Conservation (phyloP, 805 yeast species). For the Spathaspora arborariae region DNA sequence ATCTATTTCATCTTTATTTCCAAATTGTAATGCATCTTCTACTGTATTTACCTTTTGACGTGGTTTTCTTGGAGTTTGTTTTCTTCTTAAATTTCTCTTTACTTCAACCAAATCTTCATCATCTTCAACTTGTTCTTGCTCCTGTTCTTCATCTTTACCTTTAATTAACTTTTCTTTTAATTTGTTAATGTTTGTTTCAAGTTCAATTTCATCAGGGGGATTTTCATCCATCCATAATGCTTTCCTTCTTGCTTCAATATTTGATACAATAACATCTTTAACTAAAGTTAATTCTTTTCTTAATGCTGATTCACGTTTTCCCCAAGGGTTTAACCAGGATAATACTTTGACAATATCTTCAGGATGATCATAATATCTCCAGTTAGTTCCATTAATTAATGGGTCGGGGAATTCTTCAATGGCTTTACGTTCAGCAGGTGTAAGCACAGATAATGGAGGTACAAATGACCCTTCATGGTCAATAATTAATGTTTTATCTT, state of each 20-base stretch:
- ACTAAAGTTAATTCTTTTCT: conserved; percentile 56
- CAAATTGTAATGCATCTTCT: conserved; percentile 26
- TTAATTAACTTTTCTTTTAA: conserved; percentile 17
- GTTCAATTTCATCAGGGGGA: conserved; percentile 30
- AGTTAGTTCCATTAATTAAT: conserved; percentile 47
- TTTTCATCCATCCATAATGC: conserved; percentile 42
- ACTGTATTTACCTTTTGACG: conserved; percentile 28
- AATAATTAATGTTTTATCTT: conserved; percentile 6
- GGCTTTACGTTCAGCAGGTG: conserved; percentile 52
- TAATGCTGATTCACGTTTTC: conserved; percentile 65
- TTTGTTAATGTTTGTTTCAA: conserved; percentile 38
- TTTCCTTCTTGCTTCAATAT: conserved; percentile 57
- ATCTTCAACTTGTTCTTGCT: conserved; percentile 32
- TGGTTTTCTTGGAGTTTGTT: conserved; percentile 30
- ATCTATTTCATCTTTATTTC: conserved; percentile 23
- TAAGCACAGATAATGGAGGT: conserved; percentile 11
- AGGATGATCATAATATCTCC: conserved; percentile 68
- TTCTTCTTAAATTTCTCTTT: conserved; percentile 29
- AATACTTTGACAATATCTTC: conserved; percentile 55
- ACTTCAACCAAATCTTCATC: conserved; percentile 26
- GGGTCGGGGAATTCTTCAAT: conserved; percentile 65
- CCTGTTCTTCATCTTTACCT: conserved; percentile 10
- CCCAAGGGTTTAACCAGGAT: conserved; percentile 72
- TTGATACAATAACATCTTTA: conserved; percentile 48
- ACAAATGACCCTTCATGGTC: conserved; percentile 19